These are phyloP conservation scores for Candida silvatica DNA, from an alignment of 805 yeast species.

Conservation along the genomic window DNA sequence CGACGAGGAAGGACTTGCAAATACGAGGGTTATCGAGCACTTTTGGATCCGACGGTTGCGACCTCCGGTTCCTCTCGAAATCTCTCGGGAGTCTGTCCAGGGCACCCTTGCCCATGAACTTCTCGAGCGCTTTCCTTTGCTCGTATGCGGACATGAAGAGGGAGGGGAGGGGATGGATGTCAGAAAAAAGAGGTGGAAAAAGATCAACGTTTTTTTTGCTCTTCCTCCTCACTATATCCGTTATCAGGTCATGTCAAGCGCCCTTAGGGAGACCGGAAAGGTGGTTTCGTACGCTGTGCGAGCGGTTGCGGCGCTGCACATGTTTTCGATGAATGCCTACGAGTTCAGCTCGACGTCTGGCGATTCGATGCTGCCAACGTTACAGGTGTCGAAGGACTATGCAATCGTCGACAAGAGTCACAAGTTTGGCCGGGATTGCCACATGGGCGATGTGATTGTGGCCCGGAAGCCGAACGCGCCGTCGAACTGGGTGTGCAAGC, in stretches of 20 bases:
- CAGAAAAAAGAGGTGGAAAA: neutral
- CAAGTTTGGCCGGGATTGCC: conserved; percentile 54
- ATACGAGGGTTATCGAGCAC: conserved; percentile 47
- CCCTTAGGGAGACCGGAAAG: conserved; percentile 6
- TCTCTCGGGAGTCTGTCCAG: conserved; percentile 21
- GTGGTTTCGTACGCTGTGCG: conserved; percentile 35
- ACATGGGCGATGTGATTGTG: conserved; percentile 82
- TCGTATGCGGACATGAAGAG: conserved; percentile 39
- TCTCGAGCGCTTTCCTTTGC: conserved; percentile 68
- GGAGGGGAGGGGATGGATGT: neutral
- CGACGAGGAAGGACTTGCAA: conserved; percentile 79
- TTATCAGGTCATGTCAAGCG: neutral
- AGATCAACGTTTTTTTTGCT: neutral
- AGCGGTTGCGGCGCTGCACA: conserved; percentile 58
- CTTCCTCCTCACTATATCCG: neutral
- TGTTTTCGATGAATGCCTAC: conserved; percentile 24
- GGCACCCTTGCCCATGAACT: conserved; percentile 67
- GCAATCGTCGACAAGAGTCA: conserved; percentile 66
- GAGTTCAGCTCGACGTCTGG: conserved; percentile 62
- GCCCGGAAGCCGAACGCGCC: conserved; percentile 89
- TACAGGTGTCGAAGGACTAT: conserved; percentile 65
- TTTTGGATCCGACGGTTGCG: conserved; percentile 13
- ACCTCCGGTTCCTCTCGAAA: conserved; percentile 4
- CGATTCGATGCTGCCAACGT: conserved; percentile 92
- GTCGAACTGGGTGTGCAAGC: conserved; percentile 75